These are phyloP conservation scores for Amanita muscaria DNA, from an alignment of 768 basidiomycete species.

Conservation along the genomic window DNA sequence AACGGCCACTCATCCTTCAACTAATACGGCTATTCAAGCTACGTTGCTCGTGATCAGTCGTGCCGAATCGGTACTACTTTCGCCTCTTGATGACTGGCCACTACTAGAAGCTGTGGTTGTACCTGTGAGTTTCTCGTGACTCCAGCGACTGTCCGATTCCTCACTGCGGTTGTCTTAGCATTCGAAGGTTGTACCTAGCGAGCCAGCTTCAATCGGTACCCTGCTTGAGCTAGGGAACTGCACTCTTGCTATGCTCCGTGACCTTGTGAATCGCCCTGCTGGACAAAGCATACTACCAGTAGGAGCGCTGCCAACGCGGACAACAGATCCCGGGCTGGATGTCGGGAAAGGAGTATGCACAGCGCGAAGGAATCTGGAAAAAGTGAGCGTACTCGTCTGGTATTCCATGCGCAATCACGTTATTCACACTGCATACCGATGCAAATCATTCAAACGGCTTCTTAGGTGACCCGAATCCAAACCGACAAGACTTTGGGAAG, in stretches of 20 bases:
- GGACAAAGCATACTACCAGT: constrained; percentile 36
- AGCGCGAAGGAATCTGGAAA: constrained; percentile 57
- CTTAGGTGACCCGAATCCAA: constrained; percentile 32
- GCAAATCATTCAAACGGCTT: constrained; percentile 35
- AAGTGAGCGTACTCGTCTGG: constrained; percentile 72
- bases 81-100: constrained; percentile 66
- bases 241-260: constrained; percentile 63
- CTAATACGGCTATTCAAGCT: constrained; percentile 64
- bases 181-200: constrained; percentile 75
- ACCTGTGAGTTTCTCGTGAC: constrained; percentile 43
- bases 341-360: constrained; percentile 52
- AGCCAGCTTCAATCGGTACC: constrained; percentile 80
- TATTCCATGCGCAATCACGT: constrained; percentile 81
- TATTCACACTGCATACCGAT: constrained; percentile 79
- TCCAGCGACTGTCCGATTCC: not conserved
- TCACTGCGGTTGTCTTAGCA: constrained; percentile 39
- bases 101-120: constrained; percentile 57
- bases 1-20: constrained; percentile 63
- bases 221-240: constrained; percentile 78
- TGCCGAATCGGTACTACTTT: constrained; percentile 58
- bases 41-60: constrained; percentile 64
- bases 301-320: constrained; percentile 21
- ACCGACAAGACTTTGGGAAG: constrained; percentile 74
- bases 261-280: constrained; percentile 53
- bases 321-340: constrained; percentile 29